Percentiles rank a stretch among this genome's conserved stretches.
These are phyloP conservation scores for Tolypocladium ophioglossoides DNA, from an alignment of 2,329 filamentous ascomycete species.

Conservation along the genomic window DNA sequence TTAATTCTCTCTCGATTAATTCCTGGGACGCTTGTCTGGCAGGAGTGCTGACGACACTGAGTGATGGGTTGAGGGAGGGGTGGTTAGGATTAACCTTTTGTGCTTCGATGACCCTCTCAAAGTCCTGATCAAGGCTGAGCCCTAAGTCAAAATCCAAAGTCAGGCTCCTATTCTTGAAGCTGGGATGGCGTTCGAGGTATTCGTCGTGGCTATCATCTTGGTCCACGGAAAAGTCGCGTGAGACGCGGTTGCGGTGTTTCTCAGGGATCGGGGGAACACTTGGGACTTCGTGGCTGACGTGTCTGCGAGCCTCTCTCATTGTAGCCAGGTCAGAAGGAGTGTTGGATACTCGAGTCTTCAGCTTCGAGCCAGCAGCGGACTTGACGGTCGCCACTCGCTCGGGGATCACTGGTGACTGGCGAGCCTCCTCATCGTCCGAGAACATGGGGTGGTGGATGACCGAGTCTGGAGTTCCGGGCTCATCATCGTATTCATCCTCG, in stretches of 20 bases:
- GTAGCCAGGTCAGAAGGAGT: constrained; percentile 74
- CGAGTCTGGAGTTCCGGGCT: constrained; percentile 72
- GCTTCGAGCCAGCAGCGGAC: constrained; percentile 64
- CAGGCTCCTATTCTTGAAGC: constrained; percentile 73
- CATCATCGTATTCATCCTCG: constrained; percentile 42
- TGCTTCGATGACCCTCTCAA: constrained; percentile 87
- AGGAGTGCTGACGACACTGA: constrained; percentile 10
- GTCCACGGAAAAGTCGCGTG: constrained; percentile 33
- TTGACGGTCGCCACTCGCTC: constrained; percentile 83
- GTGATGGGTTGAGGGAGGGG: constrained; percentile 3
- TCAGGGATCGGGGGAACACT: constrained; percentile 50
- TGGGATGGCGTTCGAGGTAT: constrained; percentile 52
- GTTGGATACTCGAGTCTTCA: constrained; percentile 82
- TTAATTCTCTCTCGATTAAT: constrained; percentile 2
- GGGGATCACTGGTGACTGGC: constrained; percentile 57
- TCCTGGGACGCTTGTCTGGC: constrained; percentile 36
- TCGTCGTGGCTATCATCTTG: constrained; percentile 24
- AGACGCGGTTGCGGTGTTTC: constrained; percentile 45
- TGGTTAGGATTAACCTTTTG: constrained; percentile 64
- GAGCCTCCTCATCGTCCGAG: constrained; percentile 31
- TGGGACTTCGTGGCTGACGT: constrained; percentile 68
- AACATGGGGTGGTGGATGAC: constrained; percentile 70
- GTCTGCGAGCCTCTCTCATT: constrained; percentile 78
- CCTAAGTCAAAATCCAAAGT: constrained; percentile 74
- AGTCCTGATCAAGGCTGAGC: constrained; percentile 82